A percentile compares a stretch with the other conserved stretches of the same genome.
phyloP scores from a whole-genome alignment of 2,329 filamentous ascomycete species.

The Dothiorella sarmentorum region DNA sequence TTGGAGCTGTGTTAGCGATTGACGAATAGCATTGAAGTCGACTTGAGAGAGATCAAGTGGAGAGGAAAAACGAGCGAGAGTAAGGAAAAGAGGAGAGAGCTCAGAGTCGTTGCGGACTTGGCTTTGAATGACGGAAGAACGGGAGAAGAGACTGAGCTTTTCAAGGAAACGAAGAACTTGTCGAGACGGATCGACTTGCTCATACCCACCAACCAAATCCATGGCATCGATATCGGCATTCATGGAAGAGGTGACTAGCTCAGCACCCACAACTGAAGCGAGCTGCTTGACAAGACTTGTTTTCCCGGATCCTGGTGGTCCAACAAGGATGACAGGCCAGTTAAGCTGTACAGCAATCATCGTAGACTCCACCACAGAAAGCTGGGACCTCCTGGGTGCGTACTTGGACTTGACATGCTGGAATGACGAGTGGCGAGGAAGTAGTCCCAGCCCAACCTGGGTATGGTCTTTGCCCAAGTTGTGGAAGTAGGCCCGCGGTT shows the following conservation, averaged over 20 bases:
- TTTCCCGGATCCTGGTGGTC: slow-evolving; percentile 82
- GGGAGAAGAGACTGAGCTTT: slow-evolving; percentile 53
- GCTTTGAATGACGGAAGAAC: slow-evolving; percentile 41
- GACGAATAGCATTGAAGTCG: neutral
- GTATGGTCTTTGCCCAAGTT: slow-evolving; percentile 63
- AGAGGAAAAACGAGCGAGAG: slow-evolving; percentile 5
- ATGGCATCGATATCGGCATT: slow-evolving; percentile 96
- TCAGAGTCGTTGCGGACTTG: neutral
- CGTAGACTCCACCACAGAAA: slow-evolving; percentile 77
- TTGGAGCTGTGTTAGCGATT: slow-evolving; percentile 1
- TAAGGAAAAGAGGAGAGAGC: slow-evolving; percentile 5
- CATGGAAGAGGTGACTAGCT: slow-evolving; percentile 77
- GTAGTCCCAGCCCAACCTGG: slow-evolving; percentile 75
- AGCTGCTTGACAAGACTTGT: slow-evolving; percentile 75
- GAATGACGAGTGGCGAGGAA: slow-evolving; percentile 54
- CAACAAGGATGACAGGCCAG: slow-evolving; percentile 85
- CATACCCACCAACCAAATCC: slow-evolving; percentile 94
- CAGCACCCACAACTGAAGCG: slow-evolving; percentile 72
- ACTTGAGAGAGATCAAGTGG: neutral
- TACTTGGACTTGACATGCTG: slow-evolving; percentile 16
- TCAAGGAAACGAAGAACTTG: slow-evolving; percentile 61
- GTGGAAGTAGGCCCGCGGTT: slow-evolving; percentile 61
- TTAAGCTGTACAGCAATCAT: slow-evolving; percentile 82
- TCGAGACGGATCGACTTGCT: slow-evolving; percentile 82
- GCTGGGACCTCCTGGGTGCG: slow-evolving; percentile 45